Evolutionary conservation across 352 stramenopile genomes (phyloP), one percentile per base, ranked within the genome.

Genomic region (Pythium vanterpoolii): DNA sequence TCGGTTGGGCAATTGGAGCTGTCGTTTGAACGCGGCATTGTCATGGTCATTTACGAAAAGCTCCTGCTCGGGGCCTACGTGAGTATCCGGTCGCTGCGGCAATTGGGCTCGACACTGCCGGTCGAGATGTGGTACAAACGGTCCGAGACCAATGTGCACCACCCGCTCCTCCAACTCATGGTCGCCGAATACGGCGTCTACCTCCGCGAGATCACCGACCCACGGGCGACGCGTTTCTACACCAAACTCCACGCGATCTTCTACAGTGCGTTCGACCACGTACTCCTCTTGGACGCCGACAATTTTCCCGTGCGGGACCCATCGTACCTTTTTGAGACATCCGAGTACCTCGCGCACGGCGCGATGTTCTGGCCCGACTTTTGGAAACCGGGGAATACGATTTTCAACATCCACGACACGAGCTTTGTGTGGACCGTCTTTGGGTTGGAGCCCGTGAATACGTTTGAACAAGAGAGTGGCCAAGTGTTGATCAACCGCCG

Each of bases 331-430:
- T 91, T 93, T 52, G 69, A 76, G 3, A 73, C 69, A 7, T 24
- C 40, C 10, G 63, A 83, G 57, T 93, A 88, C 53, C 36, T 47
- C 18, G 42, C 42, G 18, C 73, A 56, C 0, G 83, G 83, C 0
- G 81, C 83, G 9, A 71, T 93, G 13, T 93, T 93, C 63, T 93
- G 83, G 83, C 83, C 83, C 10, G 83, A 93, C 39, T 93, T 88
- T 62, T 93, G 83, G 83, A 71, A 74, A 38, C 47, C 47, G n/a
- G 47, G 47, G 4, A 86, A 87, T 31, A 90, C 82, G 23, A 84
- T 93, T 21, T 93, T 91, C 62, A 90, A 90, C 62, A 80, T 93
- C 45, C 78, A 91, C 34, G 62, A 54, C 18, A 72, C 67, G 1
- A 89, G 77, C 33, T 74, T 93, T 31, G 75, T 93, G 1, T 93